phyloP scores from a whole-genome alignment of 495 filamentous ascomycete species.

The Platismatia glauca region DNA sequence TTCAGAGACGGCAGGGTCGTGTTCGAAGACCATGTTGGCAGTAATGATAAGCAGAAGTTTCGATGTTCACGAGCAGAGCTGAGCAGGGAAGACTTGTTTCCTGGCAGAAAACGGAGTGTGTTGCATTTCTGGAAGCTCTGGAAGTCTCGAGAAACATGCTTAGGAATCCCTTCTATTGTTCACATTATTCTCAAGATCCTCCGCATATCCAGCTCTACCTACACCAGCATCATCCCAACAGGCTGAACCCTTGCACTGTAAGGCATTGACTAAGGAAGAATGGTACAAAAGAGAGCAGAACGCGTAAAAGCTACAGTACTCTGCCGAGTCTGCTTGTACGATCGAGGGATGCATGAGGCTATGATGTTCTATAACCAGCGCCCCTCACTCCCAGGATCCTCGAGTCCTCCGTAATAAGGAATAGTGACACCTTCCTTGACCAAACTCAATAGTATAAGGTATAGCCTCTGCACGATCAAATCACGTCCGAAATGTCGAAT shows the following conservation, averaged over 20 bases:
- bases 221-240: not conserved
- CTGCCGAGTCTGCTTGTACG: too few species aligned
- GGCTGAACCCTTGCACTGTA: not conserved
- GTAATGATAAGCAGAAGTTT: not conserved
- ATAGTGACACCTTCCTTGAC: not conserved
- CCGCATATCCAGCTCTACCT: not conserved
- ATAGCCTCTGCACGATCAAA: slow-evolving; percentile 8
- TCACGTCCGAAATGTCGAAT: slow-evolving; percentile 51
- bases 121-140: not conserved
- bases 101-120: not conserved
- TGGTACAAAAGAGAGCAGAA: not conserved
- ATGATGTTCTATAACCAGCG: too few species aligned
- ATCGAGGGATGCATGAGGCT: too few species aligned
- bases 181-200: not conserved
- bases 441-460: not conserved
- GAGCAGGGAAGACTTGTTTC: not conserved
- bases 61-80: not conserved
- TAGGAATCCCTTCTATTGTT: not conserved
- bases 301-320: too few species aligned
- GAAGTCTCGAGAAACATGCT: not conserved
- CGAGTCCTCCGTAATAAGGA: too few species aligned
- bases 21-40: slow-evolving; percentile 31
- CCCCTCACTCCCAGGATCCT: too few species aligned
- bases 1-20: slow-evolving; percentile 60
- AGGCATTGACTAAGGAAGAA: not conserved